A percentile compares a stretch with the other conserved stretches of the same genome.
Evolutionary conservation across 1,284 basidiomycete species (phyloP).

Genomic region (Athelia sp.): DNA sequence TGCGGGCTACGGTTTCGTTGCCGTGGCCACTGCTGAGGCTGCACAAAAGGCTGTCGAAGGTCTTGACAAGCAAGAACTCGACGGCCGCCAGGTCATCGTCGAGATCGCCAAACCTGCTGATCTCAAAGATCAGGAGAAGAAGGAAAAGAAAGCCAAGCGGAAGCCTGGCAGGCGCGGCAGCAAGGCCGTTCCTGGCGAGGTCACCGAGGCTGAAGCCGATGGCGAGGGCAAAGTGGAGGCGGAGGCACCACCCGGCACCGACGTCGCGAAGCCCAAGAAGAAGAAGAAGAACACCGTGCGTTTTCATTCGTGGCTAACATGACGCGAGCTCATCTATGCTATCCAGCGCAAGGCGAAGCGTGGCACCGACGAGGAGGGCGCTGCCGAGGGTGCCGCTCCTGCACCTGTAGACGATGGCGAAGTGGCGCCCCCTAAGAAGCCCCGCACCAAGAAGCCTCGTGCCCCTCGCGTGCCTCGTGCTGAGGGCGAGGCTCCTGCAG

Average conservation of each 20-base stretch:
- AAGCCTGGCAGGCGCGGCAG: constrained; percentile 74
- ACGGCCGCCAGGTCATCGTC: constrained; percentile 82
- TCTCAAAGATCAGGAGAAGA: constrained; percentile 79
- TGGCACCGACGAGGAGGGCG: constrained; percentile 37
- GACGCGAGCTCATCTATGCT: constrained; percentile 11
- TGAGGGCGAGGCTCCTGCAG: constrained; percentile 70
- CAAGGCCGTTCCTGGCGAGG: constrained; percentile 80
- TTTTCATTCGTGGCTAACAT: constrained; percentile 16
- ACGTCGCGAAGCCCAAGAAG: constrained; percentile 73
- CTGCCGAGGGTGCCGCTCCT: constrained; percentile 27
- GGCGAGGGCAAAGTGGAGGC: constrained; percentile 59
- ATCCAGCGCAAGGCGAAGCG: constrained; percentile 51
- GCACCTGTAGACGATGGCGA: constrained; percentile 28
- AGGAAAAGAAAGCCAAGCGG: constrained; percentile 71
- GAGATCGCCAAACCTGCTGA: constrained; percentile 87
- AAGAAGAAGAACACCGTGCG: constrained; percentile 74
- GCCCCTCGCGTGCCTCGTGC: constrained; percentile 54
- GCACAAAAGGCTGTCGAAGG: constrained; percentile 82
- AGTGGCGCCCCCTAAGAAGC: constrained; percentile 42
- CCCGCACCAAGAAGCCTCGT: constrained; percentile 59
- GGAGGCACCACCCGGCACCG: constrained; percentile 40
- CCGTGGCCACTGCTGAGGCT: constrained; percentile 74
- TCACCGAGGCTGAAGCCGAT: constrained; percentile 80
- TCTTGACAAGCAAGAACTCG: constrained; percentile 84
- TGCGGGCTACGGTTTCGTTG: constrained; percentile 90